These are phyloP conservation scores for Chenopodium quinoa DNA, from an alignment of 148 eudicot genomes.

Conservation along the genomic window DNA sequence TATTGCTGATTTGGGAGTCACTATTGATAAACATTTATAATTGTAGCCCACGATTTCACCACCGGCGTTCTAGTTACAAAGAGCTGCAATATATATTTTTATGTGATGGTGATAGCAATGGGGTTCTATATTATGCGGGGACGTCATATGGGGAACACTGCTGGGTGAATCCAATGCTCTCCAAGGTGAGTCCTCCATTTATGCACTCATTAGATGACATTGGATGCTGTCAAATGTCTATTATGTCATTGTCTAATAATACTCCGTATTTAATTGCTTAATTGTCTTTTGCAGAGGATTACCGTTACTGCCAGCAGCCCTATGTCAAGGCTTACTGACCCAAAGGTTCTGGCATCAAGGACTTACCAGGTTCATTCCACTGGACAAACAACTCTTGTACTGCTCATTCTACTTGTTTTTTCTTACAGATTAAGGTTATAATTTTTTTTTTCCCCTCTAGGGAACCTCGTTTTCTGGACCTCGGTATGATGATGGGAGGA, in stretches of 20 bases:
- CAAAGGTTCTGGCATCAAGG: conserved; percentile 84
- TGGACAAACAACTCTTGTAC: neutral
- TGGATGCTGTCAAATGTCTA: neutral
- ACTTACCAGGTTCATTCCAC: conserved; percentile 68
- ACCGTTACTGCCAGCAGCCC: conserved; percentile 76
- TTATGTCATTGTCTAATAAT: too few species aligned
- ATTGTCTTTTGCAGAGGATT: conserved; percentile 51
- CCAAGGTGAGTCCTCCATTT: conserved; percentile 50
- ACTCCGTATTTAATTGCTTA: neutral
- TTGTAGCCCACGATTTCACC: conserved; percentile 63
- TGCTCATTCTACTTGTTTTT: neutral
- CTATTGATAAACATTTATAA: conserved; percentile 13
- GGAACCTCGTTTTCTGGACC: conserved; percentile 88
- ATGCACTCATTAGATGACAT: neutral
- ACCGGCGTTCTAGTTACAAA: conserved; percentile 80
- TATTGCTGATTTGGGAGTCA: neutral
- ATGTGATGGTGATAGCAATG: conserved; percentile 92
- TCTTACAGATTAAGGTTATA: neutral
- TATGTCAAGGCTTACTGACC: conserved; percentile 77
- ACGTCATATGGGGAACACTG: conserved; percentile 84
- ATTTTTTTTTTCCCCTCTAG: conserved; percentile 29
- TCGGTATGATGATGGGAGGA: conserved; percentile 70
- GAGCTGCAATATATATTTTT: conserved; percentile 71
- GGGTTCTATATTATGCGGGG: conserved; percentile 77
- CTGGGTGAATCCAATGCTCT: conserved; percentile 87